Evolutionary conservation across 352 stramenopile species (phyloP), one percentile per base, ranked within the genome.

Genomic region (Peronosclerospora sorghi): DNA sequence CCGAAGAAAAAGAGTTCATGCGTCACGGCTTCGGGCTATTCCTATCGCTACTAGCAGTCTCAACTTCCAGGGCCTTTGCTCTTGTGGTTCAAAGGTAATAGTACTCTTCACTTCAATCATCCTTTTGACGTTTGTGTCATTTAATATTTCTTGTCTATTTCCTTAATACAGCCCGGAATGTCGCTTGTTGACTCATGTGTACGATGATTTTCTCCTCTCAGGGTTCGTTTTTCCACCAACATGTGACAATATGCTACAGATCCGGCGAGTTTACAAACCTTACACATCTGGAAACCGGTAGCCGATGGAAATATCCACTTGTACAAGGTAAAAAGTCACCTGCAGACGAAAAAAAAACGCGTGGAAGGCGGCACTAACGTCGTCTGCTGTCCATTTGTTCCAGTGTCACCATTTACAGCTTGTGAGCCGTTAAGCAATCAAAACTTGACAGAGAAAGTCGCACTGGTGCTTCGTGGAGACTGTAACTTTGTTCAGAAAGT

Each of bases 211-310:
- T 34, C 15, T 30, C 8, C 15, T 9, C 15, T 2, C 28, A n/a
- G 28, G 13, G 15, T 34, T n/a, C 2, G 15, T 15, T 3, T 34
- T 5, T 3, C 8, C 13, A 15, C 5, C 45, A 26, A 51, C 28
- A 13, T 40, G 15, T 37, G 6, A 17, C 20, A 24, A 20, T 32
- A 14, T 13, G 28, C 3, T 45, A 8, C 35, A 85, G 72, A 4
- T 83, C 75, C 0, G 68, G 73, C 17, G 75, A 88, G 48, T 88
- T 88, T 45, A 86, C 75, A 10, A 81, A 85, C 55, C 38, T 56
- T 7, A 69, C 67, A 18, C 24, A 65, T 29, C 48, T 88, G 18
- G 54, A 71, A 18, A 42, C 60, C 28, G 46, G 54, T 9, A 35
- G 32, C 7, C 35, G 86, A 35, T 38, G 51, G 20, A 39, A 54